Evolutionary conservation across 2,329 filamentous ascomycete species (phyloP).

Genomic region (Alternaria atra): DNA sequence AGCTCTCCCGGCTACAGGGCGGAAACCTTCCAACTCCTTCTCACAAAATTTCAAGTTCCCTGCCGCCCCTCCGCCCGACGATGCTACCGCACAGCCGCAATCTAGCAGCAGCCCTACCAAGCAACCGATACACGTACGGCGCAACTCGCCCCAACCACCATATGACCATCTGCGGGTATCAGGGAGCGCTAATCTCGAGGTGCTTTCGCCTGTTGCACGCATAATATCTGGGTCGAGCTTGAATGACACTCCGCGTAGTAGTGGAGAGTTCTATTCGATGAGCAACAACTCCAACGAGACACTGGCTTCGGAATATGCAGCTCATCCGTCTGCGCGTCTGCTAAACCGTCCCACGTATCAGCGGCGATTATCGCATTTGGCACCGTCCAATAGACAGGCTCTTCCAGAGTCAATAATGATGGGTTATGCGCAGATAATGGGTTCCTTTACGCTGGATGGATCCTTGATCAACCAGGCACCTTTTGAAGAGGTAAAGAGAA

Average conservation of each 20-base stretch:
- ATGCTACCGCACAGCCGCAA: conserved; percentile 38
- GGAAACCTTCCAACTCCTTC: conserved; percentile 54
- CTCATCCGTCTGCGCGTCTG: conserved; percentile 59
- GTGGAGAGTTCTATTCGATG: conserved; percentile 91
- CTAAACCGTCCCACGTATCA: conserved; percentile 51
- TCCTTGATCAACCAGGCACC: conserved; percentile 87
- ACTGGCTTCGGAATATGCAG: conserved; percentile 83
- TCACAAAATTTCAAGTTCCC: conserved; percentile 67
- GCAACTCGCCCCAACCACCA: conserved; percentile 35
- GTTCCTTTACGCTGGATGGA: conserved; percentile 89
- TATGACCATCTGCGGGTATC: conserved; percentile 21
- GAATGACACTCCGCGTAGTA: conserved; percentile 82
- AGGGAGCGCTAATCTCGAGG: conserved; percentile 62
- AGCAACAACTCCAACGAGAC: conserved; percentile 97
- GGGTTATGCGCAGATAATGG: conserved; percentile 94
- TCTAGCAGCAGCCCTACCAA: conserved; percentile 41
- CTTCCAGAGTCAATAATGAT: conserved; percentile 89
- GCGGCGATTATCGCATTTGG: conserved; percentile 42
- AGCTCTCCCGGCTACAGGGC: conserved; percentile 47
- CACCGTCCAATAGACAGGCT: conserved; percentile 42
- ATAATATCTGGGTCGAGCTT: conserved; percentile 82
- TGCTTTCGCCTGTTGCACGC: conserved; percentile 68
- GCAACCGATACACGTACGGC: conserved; percentile 48
- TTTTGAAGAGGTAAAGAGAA: conserved; percentile 96
- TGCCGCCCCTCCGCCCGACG: conserved; percentile 49